A percentile compares a stretch with the other conserved stretches of the same genome.
Conservation (phyloP, 176 grass and related monocot species). For the bread wheat (Triticum aestivum) region DNA sequence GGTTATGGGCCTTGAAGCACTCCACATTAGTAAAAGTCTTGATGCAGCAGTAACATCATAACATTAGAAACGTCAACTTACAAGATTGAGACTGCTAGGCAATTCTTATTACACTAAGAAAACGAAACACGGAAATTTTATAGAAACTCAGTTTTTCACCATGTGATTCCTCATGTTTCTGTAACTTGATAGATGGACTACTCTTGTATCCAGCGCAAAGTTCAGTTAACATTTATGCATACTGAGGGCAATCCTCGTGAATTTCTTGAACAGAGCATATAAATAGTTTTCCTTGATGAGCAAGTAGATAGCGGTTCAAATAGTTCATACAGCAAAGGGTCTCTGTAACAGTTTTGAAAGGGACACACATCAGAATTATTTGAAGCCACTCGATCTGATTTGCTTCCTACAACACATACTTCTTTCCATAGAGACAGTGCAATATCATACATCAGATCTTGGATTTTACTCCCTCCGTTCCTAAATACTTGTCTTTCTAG, state of each 20-base stretch:
- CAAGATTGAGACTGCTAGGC: background rate
- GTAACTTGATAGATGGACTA: slow-evolving; percentile 52
- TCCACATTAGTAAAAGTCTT: too few species aligned
- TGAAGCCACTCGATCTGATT: too few species aligned
- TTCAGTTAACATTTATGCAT: background rate
- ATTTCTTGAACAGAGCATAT: background rate
- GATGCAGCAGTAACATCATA: slow-evolving; percentile 38
- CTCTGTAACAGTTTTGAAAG: too few species aligned
- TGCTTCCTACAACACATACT: too few species aligned
- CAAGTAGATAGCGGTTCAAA: too few species aligned
- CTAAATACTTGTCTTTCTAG: too few species aligned
- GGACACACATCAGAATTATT: too few species aligned
- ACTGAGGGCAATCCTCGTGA: background rate
- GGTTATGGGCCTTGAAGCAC: slow-evolving; percentile 27
- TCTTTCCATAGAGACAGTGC: too few species aligned
- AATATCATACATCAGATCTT: too few species aligned
- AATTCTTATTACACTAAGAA: slow-evolving; percentile 8
- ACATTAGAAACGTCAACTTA: background rate
- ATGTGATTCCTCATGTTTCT: slow-evolving; percentile 65
- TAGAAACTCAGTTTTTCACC: slow-evolving; percentile 35
- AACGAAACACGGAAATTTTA: background rate
- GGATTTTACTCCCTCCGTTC: too few species aligned
- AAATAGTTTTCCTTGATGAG: too few species aligned
- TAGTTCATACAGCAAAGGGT: too few species aligned
- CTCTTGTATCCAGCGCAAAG: slow-evolving; percentile 18